A percentile compares a stretch with the other conserved stretches of the same genome.
Conservation (phyloP, 1,284 basidiomycete species). For the Tilletia indica region DNA sequence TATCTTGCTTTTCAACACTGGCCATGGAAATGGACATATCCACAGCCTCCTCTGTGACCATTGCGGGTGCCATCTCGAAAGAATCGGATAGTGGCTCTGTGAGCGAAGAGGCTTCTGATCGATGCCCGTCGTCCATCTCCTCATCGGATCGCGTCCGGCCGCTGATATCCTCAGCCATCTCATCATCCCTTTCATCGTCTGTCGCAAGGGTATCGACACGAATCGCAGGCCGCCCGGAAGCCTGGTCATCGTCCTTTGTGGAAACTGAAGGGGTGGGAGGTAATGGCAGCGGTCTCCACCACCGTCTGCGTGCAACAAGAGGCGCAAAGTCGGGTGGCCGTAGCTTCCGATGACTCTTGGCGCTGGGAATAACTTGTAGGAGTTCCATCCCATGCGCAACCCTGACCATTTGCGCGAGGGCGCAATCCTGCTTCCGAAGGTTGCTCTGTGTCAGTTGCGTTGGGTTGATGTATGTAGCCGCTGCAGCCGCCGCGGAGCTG, state of each 20-base stretch:
- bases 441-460: constrained; percentile 23
- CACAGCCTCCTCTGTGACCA: background rate
- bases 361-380: constrained; percentile 44
- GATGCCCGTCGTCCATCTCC: constrained; percentile 12
- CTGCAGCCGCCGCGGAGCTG: constrained; percentile 42
- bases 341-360: constrained; percentile 33
- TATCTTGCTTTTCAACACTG: background rate
- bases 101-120: constrained; percentile 38
- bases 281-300: constrained; percentile 36
- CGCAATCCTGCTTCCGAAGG: constrained; percentile 50
- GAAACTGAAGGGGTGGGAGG: constrained; percentile 35
- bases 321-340: constrained; percentile 46
- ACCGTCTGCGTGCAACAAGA: constrained; percentile 42
- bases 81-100: constrained; percentile 42
- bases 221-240: background rate
- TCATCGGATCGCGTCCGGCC: constrained; percentile 5
- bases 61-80: background rate
- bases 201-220: background rate
- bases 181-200: background rate
- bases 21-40: background rate
- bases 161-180: constrained; percentile 9
- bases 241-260: constrained; percentile 24
- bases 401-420: constrained; percentile 54
- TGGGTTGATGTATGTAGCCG: constrained; percentile 29
- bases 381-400: constrained; percentile 52